Conservation (phyloP, 805 yeast genomes). For the Soucietia sequanensis region DNA sequence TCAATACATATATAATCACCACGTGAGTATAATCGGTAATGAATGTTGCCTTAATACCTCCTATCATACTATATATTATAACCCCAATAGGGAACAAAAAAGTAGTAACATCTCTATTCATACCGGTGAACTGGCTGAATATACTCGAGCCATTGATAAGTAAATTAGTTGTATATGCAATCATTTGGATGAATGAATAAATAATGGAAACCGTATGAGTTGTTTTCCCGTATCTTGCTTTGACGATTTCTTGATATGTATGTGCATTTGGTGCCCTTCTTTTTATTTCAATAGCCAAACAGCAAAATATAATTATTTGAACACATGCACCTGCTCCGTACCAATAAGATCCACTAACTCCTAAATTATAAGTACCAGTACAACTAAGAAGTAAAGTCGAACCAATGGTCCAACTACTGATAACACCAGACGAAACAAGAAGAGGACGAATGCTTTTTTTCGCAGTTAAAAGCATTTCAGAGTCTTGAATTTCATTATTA, state of each 20-base stretch:
- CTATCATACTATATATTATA: conserved; percentile 41
- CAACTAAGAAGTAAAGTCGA: conserved; percentile 38
- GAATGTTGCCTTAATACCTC: conserved; percentile 47
- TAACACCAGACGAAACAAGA: conserved; percentile 40
- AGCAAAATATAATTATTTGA: conserved; percentile 35
- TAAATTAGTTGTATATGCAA: conserved; percentile 42
- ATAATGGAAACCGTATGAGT: conserved; percentile 35
- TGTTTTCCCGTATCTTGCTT: conserved; percentile 32
- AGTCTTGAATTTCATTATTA: conserved; percentile 39
- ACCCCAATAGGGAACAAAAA: conserved; percentile 82
- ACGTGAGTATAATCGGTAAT: conserved; percentile 46
- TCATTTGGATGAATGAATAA: conserved; percentile 37
- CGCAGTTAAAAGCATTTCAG: conserved; percentile 45
- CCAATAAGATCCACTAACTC: conserved; percentile 35
- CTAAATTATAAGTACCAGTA: conserved; percentile 36
- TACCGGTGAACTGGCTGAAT: conserved; percentile 75
- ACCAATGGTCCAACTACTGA: conserved; percentile 48
- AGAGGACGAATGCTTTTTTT: conserved; percentile 42
- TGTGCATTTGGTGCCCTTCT: conserved; percentile 42
- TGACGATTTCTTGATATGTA: conserved; percentile 38
- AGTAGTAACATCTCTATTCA: conserved; percentile 75
- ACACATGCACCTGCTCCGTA: conserved; percentile 39
- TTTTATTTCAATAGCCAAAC: conserved; percentile 39
- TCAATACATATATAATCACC: conserved; percentile 66
- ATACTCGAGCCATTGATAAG: conserved; percentile 90